Percentiles rank a stretch among this genome's conserved stretches.
Evolutionary conservation across 495 filamentous ascomycete genomes (phyloP).

Genomic region (Pyrenula massariospora): DNA sequence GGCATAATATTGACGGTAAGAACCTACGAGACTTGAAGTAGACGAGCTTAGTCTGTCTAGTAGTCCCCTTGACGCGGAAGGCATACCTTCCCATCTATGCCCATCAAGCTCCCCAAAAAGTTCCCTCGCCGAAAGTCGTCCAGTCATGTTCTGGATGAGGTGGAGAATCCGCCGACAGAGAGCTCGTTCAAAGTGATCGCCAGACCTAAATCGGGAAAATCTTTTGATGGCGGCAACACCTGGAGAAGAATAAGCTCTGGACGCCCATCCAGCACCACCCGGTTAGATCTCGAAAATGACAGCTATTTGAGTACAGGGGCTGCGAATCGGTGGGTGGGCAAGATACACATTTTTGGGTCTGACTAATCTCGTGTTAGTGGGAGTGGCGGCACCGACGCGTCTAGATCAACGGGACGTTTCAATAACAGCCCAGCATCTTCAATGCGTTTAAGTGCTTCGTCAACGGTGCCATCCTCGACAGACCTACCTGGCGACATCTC

Average conservation of each 20-base stretch:
- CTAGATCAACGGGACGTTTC: conserved; percentile 38
- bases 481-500: conserved; percentile 43
- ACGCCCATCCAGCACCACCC: conserved; percentile 24
- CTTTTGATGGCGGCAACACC: conserved; percentile 36
- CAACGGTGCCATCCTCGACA: conserved; percentile 61
- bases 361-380: conserved; percentile 27
- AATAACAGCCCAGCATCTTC: conserved; percentile 51
- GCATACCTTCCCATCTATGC: conserved; percentile 28
- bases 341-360: conserved; percentile 12
- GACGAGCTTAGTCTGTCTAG: too few species aligned
- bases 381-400: conserved; percentile 56
- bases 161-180: conserved; percentile 28
- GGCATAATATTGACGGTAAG: too few species aligned
- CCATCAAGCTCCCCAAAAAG: conserved; percentile 56
- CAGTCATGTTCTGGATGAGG: conserved; percentile 50
- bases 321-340: conserved; percentile 29
- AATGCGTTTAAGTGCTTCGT: conserved; percentile 58
- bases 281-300: conserved; percentile 41
- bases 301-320: conserved; percentile 24
- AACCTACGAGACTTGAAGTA: too few species aligned
- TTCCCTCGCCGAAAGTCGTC: conserved; percentile 59
- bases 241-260: conserved; percentile 27
- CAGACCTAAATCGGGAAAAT: conserved; percentile 32
- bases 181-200: conserved; percentile 52
- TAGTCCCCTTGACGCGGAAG: background rate